Conservation (phyloP, 192 early-diverging fungal genomes). For the Polychytrium aggregatum region DNA sequence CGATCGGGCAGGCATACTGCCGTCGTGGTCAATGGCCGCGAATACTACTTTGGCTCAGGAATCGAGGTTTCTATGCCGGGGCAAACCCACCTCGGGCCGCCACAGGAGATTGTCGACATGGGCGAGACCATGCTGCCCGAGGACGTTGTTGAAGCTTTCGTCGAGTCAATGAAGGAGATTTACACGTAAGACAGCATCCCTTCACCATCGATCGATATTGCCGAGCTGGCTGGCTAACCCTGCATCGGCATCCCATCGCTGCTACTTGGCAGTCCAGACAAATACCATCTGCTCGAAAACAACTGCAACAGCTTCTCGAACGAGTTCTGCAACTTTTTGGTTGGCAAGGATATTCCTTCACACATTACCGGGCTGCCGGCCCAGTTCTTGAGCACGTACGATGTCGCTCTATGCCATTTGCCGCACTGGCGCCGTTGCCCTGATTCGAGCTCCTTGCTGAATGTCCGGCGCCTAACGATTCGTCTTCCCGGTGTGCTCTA, state of each 20-base stretch:
- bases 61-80: constrained; percentile 36
- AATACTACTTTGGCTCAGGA: constrained; percentile 73
- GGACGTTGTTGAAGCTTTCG: no score
- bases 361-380: constrained; percentile 65
- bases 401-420: background rate
- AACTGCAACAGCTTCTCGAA: constrained; percentile 80
- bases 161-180: no score
- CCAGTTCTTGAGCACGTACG: constrained; percentile 23
- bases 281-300: constrained; percentile 77
- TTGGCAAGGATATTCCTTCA: constrained; percentile 59
- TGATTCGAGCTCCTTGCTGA: background rate
- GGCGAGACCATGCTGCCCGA: constrained; percentile 63
- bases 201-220: no score
- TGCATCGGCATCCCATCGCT: background rate
- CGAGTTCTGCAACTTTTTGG: constrained; percentile 69
- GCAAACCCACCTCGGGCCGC: constrained; percentile 51
- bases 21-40: constrained; percentile 62
- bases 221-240: constrained; percentile 13
- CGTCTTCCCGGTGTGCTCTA: no score
- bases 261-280: constrained; percentile 32
- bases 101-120: constrained; percentile 60
- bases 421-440: constrained; percentile 1
- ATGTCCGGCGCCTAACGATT: no score
- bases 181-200: no score
- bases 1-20: constrained; percentile 47